Conservation (phyloP, 768 basidiomycete species). For the Podaxis sp. region DNA sequence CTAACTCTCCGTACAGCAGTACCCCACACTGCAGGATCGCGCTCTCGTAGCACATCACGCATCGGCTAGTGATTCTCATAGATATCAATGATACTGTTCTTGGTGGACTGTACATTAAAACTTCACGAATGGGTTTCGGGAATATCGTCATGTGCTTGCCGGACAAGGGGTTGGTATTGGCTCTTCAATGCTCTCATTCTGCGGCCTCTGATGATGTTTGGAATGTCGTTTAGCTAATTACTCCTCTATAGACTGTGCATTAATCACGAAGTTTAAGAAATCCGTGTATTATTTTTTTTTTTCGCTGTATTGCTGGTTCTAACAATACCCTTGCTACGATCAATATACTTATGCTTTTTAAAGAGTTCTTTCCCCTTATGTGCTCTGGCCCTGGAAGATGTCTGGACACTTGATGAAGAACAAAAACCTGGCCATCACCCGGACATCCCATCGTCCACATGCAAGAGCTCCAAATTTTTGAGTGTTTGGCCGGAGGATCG, state of each 20-base stretch:
- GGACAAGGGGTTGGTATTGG: background rate
- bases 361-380: background rate
- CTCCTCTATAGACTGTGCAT: conserved; percentile 13
- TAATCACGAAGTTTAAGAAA: conserved; percentile 14
- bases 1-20: conserved; percentile 14
- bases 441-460: background rate
- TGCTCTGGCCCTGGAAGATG: background rate
- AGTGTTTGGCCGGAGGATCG: background rate
- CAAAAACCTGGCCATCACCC: background rate
- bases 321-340: conserved; percentile 11
- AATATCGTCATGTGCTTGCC: background rate
- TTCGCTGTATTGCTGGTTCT: conserved; percentile 4
- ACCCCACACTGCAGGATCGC: conserved; percentile 34
- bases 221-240: conserved; percentile 5
- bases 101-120: conserved; percentile 8
- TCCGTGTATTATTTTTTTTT: conserved; percentile 13
- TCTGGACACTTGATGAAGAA: background rate
- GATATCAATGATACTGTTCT: conserved; percentile 37
- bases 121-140: conserved; percentile 3
- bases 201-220: background rate
- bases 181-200: background rate
- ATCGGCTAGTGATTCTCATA: conserved; percentile 39
- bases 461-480: background rate
- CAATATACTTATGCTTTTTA: conserved; percentile 5
- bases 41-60: conserved; percentile 38